Conservation (phyloP, 2,329 filamentous ascomycete species). For the Magnaporthiopsis incrustans region DNA sequence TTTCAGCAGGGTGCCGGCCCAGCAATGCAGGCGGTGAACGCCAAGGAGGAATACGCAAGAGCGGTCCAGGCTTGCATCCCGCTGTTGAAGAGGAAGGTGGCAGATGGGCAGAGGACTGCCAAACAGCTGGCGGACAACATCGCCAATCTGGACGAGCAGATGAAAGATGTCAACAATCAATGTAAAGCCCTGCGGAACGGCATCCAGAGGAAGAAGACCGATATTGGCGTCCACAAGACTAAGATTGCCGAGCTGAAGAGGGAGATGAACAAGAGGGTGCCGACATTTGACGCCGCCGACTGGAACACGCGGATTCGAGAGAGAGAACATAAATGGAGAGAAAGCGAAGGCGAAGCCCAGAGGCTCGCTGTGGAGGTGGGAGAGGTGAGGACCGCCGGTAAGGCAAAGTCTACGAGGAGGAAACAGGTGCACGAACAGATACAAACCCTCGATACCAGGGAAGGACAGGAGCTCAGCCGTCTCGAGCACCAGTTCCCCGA, state of each 20-base stretch:
- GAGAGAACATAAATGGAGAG: slow-evolving; percentile 48
- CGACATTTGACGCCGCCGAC: slow-evolving; percentile 58
- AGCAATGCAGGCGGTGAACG: slow-evolving; percentile 57
- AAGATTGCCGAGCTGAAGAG: slow-evolving; percentile 57
- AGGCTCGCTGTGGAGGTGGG: slow-evolving; percentile 19
- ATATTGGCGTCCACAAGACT: slow-evolving; percentile 40
- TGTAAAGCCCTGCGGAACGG: slow-evolving; percentile 43
- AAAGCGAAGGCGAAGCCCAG: slow-evolving; percentile 36
- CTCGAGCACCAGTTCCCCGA: slow-evolving; percentile 56
- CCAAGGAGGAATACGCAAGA: slow-evolving; percentile 60
- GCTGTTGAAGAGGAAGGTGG: slow-evolving; percentile 42
- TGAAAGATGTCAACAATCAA: slow-evolving; percentile 41
- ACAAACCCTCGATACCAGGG: slow-evolving; percentile 56
- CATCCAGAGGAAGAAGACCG: slow-evolving; percentile 41
- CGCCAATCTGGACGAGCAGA: slow-evolving; percentile 26
- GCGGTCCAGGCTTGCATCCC: slow-evolving; percentile 47
- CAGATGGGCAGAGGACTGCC: slow-evolving; percentile 22
- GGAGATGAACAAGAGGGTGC: slow-evolving; percentile 51
- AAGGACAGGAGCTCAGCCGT: slow-evolving; percentile 64
- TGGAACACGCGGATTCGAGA: slow-evolving; percentile 66
- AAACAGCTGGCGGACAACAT: slow-evolving; percentile 30
- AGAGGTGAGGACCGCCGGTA: slow-evolving; percentile 1
- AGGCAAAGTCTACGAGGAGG: slow-evolving; percentile 12
- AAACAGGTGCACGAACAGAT: slow-evolving; percentile 26
- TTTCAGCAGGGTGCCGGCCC: slow-evolving; percentile 58